A percentile compares a stretch with the other conserved stretches of the same genome.
phyloP scores from a whole-genome alignment of 331 rosid species.

The Spiraea crenata region DNA sequence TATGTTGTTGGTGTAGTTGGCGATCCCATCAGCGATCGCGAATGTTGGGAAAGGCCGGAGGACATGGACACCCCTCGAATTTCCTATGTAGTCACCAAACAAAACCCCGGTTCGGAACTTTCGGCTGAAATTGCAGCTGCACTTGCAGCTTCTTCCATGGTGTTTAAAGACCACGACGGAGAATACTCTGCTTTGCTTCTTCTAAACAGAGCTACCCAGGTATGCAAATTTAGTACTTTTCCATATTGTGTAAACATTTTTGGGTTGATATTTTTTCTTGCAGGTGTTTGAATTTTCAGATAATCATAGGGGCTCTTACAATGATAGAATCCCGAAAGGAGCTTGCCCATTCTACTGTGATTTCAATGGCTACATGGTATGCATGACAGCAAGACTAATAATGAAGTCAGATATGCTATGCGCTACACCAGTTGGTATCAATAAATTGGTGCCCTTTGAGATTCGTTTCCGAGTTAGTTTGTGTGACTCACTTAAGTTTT shows the following conservation, averaged over 20 bases:
- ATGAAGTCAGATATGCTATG: not conserved
- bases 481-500: not conserved
- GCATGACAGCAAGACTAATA: too few relatives aligned
- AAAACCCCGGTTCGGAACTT: slow-evolving; percentile 32
- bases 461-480: not conserved
- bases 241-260: not conserved
- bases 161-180: slow-evolving; percentile 16
- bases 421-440: not conserved
- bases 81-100: slow-evolving; percentile 3
- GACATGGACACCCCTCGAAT: slow-evolving; percentile 42
- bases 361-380: slow-evolving; percentile 4
- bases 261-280: not conserved
- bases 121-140: slow-evolving; percentile 32
- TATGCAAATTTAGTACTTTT: not conserved
- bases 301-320: slow-evolving; percentile 49
- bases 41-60: slow-evolving; percentile 38
- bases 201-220: slow-evolving; percentile 26
- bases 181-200: slow-evolving; percentile 21
- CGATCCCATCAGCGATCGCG: slow-evolving; percentile 27
- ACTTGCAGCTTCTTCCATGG: slow-evolving; percentile 37
- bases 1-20: slow-evolving; percentile 31
- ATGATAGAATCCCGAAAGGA: slow-evolving; percentile 26
- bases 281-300: slow-evolving; percentile 70
- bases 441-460: not conserved
- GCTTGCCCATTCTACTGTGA: slow-evolving; percentile 68